Percentiles rank a stretch among this genome's conserved stretches.
These are phyloP conservation scores for Deakozyma indianensis DNA, from an alignment of 805 yeast species.

Conservation along the genomic window DNA sequence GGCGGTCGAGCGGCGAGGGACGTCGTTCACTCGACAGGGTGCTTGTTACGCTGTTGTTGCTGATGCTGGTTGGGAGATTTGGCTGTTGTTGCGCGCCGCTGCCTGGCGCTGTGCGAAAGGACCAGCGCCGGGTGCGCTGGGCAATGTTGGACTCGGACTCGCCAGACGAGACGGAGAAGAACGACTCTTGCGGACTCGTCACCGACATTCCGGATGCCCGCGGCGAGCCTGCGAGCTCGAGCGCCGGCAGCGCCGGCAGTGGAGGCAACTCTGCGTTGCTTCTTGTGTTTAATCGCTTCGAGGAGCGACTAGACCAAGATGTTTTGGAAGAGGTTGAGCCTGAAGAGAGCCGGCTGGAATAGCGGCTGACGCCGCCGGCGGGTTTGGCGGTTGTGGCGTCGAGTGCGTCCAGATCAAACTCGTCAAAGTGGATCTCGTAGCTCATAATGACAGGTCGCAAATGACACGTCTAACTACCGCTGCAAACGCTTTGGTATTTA, in stretches of 20 bases:
- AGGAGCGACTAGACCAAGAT: background rate
- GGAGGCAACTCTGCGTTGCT: conserved; percentile 7
- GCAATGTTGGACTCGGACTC: background rate
- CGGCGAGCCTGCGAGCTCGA: conserved; percentile 3
- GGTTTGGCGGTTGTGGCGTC: background rate
- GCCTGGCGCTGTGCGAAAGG: background rate
- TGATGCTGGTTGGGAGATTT: background rate
- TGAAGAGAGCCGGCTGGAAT: too few species aligned
- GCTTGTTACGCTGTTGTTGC: too few species aligned
- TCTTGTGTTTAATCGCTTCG: background rate
- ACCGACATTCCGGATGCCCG: background rate
- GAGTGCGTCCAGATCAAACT: background rate
- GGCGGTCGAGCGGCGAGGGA: too few species aligned
- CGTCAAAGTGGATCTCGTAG: conserved; percentile 3
- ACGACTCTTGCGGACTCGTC: conserved; percentile 2
- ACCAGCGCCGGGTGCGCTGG: background rate
- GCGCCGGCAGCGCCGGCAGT: conserved; percentile 7
- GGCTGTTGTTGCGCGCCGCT: background rate
- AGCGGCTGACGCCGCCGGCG: too few species aligned
- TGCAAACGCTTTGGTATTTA: too few species aligned
- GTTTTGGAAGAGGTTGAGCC: background rate
- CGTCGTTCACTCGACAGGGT: too few species aligned
- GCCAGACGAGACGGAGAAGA: background rate
- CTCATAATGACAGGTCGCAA: conserved; percentile 5
- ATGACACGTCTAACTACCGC: too few species aligned